Evolutionary conservation across 192 early-diverging fungal species (phyloP), one percentile per base, ranked within the genome.

Genomic region (Linderina pennispora): DNA sequence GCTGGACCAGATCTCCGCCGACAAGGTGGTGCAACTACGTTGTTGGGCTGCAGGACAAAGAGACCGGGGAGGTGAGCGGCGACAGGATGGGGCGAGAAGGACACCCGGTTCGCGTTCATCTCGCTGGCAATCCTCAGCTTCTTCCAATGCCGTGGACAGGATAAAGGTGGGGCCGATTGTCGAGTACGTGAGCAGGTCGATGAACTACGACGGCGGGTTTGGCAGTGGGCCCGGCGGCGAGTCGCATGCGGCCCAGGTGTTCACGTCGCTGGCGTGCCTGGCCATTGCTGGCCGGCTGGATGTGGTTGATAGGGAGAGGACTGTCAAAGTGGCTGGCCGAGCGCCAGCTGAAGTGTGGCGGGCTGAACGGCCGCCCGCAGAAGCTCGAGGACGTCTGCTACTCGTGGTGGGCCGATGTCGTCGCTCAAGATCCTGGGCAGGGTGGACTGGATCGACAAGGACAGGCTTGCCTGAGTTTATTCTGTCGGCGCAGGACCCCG

Each of bases 351-450:
- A 77, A 74, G 48, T 86, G 80, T 20, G 96, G 96, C 20, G 96
- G 96, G 10, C 65, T 99, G 37, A 99, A 97, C 58, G 96, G 94
- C 1, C 78, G 96, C 19, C 94, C 96, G 1, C 88, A 99, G 64
- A 99, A 99, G 65, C 69, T 96, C 15, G 90, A 88, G 42, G 94
- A 99, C 59, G 92, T 90, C 66, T 98, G 95, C 55, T 98, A 98
- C 58, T 96, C 95, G 23, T 98, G 95, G 95, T 98, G 95, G 95
- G 93, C n/a, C 95, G 0, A 56, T 96, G 32, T 93, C 91, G 9
- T 80, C 89, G 23, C 74, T 98, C 2, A 70, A 82, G 18, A 90
- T 95, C 17, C 52, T 98, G 38, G 84, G 77, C 15, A 64, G 86
- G 1, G 31, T 80, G 0, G 83, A 92, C 48, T 99, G 96, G 96